These are phyloP conservation scores for Annona squamosa DNA, from an alignment of 164 flowering plant genomes.

Conservation along the genomic window DNA sequence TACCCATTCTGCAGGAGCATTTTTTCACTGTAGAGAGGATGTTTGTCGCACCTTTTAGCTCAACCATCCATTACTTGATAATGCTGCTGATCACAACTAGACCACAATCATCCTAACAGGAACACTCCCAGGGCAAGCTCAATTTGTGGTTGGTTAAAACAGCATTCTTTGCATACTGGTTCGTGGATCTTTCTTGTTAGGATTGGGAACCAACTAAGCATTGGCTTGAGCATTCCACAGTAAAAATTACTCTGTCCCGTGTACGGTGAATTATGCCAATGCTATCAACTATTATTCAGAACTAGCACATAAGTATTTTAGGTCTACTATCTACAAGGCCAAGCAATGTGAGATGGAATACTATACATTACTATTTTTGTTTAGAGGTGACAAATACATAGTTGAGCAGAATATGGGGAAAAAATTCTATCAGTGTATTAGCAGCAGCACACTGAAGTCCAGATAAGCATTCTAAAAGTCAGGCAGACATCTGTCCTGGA, in stretches of 20 bases:
- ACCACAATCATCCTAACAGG: neutral
- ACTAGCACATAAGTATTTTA: no score
- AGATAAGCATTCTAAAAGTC: neutral
- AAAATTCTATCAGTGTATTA: neutral
- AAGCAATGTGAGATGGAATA: no score
- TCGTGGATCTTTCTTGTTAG: neutral
- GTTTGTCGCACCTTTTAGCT: no score
- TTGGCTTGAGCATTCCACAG: neutral
- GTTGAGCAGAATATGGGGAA: neutral
- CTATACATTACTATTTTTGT: neutral
- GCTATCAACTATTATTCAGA: neutral
- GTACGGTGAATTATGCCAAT: neutral
- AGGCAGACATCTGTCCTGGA: neutral
- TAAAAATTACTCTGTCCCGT: neutral
- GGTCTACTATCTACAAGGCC: no score
- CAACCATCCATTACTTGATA: neutral
- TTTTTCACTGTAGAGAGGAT: neutral
- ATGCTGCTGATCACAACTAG: neutral
- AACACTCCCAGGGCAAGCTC: neutral
- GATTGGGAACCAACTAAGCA: neutral
- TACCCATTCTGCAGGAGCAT: neutral
- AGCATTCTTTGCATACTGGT: neutral
- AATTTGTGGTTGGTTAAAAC: neutral
- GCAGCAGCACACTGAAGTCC: neutral
- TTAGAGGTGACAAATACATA: neutral